Conservation (phyloP, 495 filamentous ascomycete genomes). For the Neurospora tetrasperma region DNA sequence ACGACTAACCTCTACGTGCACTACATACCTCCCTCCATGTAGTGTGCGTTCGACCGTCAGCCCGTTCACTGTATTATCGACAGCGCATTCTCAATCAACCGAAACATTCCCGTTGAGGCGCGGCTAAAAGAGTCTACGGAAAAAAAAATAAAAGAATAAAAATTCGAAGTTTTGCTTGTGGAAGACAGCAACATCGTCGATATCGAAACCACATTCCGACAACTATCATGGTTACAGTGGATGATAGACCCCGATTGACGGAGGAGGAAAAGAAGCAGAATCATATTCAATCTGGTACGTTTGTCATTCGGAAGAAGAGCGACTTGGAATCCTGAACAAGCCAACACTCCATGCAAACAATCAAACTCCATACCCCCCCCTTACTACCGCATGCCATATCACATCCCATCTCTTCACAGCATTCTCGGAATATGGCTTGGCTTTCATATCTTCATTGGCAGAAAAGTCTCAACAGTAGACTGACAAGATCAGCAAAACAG, state of each 20-base stretch:
- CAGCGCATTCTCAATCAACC: neutral
- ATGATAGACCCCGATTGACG: slow-evolving; percentile 66
- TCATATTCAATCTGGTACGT: slow-evolving; percentile 62
- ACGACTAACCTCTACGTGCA: neutral
- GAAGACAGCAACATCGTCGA: neutral
- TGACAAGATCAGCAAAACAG: slow-evolving; percentile 23
- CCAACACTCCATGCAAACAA: neutral
- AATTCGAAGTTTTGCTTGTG: neutral
- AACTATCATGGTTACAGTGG: slow-evolving; percentile 6
- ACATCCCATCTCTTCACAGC: neutral
- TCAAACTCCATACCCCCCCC: neutral
- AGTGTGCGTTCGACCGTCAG: neutral
- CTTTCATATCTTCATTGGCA: neutral
- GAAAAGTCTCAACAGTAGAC: neutral
- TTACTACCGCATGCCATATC: neutral
- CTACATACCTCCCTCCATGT: neutral
- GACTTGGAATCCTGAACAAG: neutral
- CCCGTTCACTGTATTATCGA: neutral
- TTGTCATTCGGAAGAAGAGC: neutral
- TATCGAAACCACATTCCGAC: neutral
- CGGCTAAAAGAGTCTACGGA: neutral
- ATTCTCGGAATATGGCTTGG: neutral
- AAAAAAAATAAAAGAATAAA: neutral
- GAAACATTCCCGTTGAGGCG: neutral
- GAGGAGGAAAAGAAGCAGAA: slow-evolving; percentile 86